Evolutionary conservation across 2,329 filamentous ascomycete species (phyloP).

Genomic region (Elsinoe fawcettii): DNA sequence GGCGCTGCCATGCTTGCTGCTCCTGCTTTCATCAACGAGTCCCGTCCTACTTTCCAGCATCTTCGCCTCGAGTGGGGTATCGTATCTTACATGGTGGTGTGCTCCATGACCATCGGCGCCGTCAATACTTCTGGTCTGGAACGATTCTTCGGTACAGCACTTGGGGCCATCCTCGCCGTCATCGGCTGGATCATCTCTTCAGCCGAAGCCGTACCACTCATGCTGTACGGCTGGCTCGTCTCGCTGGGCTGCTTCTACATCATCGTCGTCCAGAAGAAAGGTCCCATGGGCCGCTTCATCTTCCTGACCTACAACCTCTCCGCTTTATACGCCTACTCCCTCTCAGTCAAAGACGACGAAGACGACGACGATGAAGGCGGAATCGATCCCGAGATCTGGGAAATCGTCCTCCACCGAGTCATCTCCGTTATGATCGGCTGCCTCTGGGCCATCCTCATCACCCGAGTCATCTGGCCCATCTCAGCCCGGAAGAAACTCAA

Average conservation of each 20-base stretch:
- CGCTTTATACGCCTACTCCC: slow-evolving; percentile 85
- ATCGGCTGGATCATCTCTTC: slow-evolving; percentile 68
- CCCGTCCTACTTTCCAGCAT: slow-evolving; percentile 69
- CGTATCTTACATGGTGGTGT: slow-evolving; percentile 95
- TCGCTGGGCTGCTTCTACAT: slow-evolving; percentile 82
- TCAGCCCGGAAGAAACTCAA: slow-evolving; percentile 82
- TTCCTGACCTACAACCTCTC: slow-evolving; percentile 94
- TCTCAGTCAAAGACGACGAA: slow-evolving; percentile 69
- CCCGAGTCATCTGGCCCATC: slow-evolving; percentile 86
- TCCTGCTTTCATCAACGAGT: slow-evolving; percentile 74
- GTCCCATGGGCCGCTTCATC: slow-evolving; percentile 86
- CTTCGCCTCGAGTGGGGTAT: slow-evolving; percentile 98
- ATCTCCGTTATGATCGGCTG: slow-evolving; percentile 79
- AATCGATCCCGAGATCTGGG: slow-evolving; percentile 70
- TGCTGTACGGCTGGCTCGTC: slow-evolving; percentile 73
- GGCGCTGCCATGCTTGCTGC: slow-evolving; percentile 84
- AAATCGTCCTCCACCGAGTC: slow-evolving; percentile 82
- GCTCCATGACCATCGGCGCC: slow-evolving; percentile 93
- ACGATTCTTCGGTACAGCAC: slow-evolving; percentile 75
- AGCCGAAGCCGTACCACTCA: slow-evolving; percentile 67
- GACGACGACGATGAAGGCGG: slow-evolving; percentile 79
- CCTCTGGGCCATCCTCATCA: slow-evolving; percentile 86
- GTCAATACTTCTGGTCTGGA: slow-evolving; percentile 87
- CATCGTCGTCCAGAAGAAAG: slow-evolving; percentile 74
- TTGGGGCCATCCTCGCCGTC: slow-evolving; percentile 70